Percentiles rank a stretch among this genome's conserved stretches.
Conservation (phyloP, 2,329 filamentous ascomycete species). For the Stagonosporopsis chrysanthemi region DNA sequence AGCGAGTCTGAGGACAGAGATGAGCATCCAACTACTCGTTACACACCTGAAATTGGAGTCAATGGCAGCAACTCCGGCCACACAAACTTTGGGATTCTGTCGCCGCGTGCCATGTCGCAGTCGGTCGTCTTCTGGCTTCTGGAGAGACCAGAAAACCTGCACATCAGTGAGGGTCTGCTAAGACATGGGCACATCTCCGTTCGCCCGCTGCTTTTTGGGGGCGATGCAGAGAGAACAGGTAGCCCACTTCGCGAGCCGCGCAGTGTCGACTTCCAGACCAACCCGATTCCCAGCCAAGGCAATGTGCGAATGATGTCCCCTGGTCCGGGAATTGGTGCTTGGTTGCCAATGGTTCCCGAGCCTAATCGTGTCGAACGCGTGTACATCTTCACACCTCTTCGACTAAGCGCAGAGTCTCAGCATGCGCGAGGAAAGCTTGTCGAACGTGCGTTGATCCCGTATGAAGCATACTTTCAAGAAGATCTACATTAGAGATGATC, state of each 20-base stretch:
- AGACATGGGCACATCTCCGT: not conserved
- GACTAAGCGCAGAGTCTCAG: constrained; percentile 40
- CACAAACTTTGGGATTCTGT: not conserved
- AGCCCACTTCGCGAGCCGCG: constrained; percentile 7
- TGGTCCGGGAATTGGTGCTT: constrained; percentile 32
- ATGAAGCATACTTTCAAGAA: not conserved
- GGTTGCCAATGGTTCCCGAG: constrained; percentile 9
- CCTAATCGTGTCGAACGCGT: constrained; percentile 2
- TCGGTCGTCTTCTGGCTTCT: not conserved
- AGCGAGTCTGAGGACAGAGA: constrained; percentile 2
- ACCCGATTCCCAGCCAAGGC: constrained; percentile 9
- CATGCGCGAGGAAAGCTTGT: constrained; percentile 33
- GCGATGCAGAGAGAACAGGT: constrained; percentile 2
- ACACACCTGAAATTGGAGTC: not conserved
- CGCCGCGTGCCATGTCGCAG: not conserved
- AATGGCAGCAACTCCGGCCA: not conserved
- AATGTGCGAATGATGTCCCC: constrained; percentile 32
- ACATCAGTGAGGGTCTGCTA: not conserved
- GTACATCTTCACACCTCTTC: constrained; percentile 41
- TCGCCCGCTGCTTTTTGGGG: not conserved
- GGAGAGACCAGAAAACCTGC: not conserved
- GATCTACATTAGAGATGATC: not conserved
- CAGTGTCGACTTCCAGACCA: constrained; percentile 16
- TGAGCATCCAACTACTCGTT: not conserved
- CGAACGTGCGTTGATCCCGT: constrained; percentile 1